Evolutionary conservation across 305 asterid genomes (phyloP), one percentile per base, ranked within the genome.

Genomic region (Striga hermonthica): DNA sequence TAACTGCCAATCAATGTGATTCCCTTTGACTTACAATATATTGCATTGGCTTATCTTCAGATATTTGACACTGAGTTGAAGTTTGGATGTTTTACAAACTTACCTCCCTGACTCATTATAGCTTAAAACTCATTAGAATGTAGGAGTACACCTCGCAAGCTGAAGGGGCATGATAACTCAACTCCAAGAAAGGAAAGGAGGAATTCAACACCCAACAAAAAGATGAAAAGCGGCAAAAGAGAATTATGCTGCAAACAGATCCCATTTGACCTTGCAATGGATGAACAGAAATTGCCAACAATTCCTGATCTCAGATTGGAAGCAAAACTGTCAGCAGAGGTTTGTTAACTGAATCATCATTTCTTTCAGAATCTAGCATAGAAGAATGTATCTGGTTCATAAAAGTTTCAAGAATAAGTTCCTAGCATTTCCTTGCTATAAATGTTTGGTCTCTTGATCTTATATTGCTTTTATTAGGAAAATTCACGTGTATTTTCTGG

Each of bases 251-350:
- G 58, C 31, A 79, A 73, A 65, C 77, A 78, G 74, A 72, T 78
- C 67, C 77, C 80, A 57, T 74, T 80, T 75, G 85, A 78, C 70
- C 80, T 77, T 69, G 63, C 74, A 65, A 67, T 44, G 60, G 95
- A 78, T 64, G 91, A 79, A 67, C 83, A 83, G 67, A 74, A 75
- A 48, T 12, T 59, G 53, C 83, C 37, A 48, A 56, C 75, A 36
- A 72, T 82, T 72, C 97, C 97, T 60, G 82, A 88, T 82, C 84
- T 88, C 47, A 78, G 95, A 67, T 77, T 78, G 81, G 99, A 93
- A 83, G 96, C 97, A 11, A 88, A 83, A 72, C 61, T 79, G 69
- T 76, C 78, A 43, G 96, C 99, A 4, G 95, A 90, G 97, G 97
- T 93, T 80, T 70, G 70, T 64, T 68, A 52, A 52, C 39, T 48